These are phyloP conservation scores for Penicillium mononematosum DNA, from an alignment of 495 filamentous ascomycete genomes.

Conservation along the genomic window DNA sequence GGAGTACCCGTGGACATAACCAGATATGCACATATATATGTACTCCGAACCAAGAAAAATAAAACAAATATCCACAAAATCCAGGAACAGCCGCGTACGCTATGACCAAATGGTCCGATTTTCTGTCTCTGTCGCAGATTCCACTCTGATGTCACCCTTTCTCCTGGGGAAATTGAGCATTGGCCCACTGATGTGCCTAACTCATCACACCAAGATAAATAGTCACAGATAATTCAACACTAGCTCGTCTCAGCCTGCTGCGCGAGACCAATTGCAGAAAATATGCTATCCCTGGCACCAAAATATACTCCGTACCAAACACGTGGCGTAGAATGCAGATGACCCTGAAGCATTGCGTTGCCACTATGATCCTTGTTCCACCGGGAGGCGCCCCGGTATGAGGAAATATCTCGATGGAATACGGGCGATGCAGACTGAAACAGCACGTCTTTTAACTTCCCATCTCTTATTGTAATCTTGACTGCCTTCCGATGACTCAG, in stretches of 20 bases:
- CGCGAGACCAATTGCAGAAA: background rate
- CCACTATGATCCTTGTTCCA: constrained; percentile 1
- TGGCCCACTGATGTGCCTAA: constrained; percentile 22
- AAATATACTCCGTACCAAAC: background rate
- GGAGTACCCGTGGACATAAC: too few species aligned
- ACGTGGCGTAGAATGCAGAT: background rate
- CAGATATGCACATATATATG: background rate
- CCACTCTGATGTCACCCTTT: constrained; percentile 29
- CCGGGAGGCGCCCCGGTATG: background rate
- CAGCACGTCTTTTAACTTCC: background rate
- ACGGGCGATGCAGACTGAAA: background rate
- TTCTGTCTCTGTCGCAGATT: background rate
- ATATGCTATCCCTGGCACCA: constrained; percentile 1
- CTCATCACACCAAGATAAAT: constrained; percentile 18
- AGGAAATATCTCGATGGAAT: background rate
- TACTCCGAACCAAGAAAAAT: background rate
- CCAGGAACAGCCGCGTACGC: constrained; percentile 17
- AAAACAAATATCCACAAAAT: background rate
- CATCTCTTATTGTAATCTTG: background rate
- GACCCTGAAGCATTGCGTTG: background rate
- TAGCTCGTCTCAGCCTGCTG: constrained; percentile 19
- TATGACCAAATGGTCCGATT: constrained; percentile 21
- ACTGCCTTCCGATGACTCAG: background rate
- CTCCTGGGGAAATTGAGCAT: constrained; percentile 29
- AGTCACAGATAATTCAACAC: constrained; percentile 15